phyloP scores from a whole-genome alignment of 257 asterid species.

The Rauvolfia tetraphylla region DNA sequence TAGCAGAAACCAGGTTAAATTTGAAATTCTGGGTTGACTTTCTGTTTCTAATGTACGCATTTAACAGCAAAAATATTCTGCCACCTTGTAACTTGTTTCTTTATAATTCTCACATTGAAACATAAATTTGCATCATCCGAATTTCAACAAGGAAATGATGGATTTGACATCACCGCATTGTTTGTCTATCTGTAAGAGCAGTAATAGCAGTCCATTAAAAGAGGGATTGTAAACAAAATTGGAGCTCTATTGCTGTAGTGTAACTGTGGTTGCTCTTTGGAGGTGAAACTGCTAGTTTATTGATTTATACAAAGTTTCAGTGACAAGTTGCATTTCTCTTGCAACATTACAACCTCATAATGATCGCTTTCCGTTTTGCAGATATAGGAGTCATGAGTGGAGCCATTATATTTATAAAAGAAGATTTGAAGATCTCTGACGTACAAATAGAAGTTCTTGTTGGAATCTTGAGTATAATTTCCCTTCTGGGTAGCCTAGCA shows the following conservation, averaged over 20 bases:
- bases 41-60: no score
- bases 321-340: background rate
- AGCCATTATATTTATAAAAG: conserved; percentile 56
- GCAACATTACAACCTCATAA: background rate
- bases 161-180: no score
- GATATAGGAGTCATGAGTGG: conserved; percentile 86
- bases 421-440: conserved; percentile 51
- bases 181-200: background rate
- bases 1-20: background rate
- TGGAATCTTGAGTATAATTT: conserved; percentile 57
- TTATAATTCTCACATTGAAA: no score
- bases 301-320: no score
- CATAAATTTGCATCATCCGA: no score
- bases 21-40: background rate
- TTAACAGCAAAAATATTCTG: background rate
- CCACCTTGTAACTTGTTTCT: no score
- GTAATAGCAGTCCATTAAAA: no score
- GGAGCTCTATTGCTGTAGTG: background rate
- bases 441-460: conserved; percentile 57
- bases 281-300: background rate
- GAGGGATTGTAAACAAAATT: background rate
- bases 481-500: conserved; percentile 56
- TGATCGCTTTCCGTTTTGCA: conserved; percentile 20
- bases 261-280: background rate
- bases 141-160: no score